Base-by-base conservation (phyloP, 345 rosid species). In the Sisymbrium altissimum region DNA sequence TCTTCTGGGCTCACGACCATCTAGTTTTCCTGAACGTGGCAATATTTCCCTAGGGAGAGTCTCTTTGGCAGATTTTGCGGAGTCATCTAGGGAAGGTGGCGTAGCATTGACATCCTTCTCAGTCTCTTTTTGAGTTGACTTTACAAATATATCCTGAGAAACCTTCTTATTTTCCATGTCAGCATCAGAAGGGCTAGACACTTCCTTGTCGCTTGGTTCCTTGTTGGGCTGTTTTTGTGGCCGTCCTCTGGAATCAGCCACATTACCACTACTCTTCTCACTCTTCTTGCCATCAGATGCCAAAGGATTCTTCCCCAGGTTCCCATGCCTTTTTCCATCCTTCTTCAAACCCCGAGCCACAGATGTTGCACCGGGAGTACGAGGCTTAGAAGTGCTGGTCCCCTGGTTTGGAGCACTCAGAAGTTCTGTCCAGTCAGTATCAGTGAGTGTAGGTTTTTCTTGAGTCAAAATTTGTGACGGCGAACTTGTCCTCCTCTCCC, bases 381-480 rank as follows among this genome's bases (percentile, higher is more conserved):
- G 80, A 60, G 67, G 78, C 55, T 70, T 70, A 8, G 76, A 63
- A 43, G 80, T 46, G 18, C 73, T 66, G n/a, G 82, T 35, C 6
- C 72, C 79, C 53, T 72, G 82, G 71, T 49, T 68, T 4, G 91
- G 88, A n/a, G 84, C 63, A 63, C 89, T 72, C 77, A 91, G 83
- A 38, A 94, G 80, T 66, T 89, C 85, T 29, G 98, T 91, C 97
- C 98, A 94, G 70, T 91, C 98, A 79, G 80, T 84, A 56, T 94
- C 98, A 70, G 86, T 87, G 29, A 86, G 86, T 12, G 84, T 57
- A 9, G 90, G 65, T 67, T 74, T 86, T 1, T 82, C 81, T 54
- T 80, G 83, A 0, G 81, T 45, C 36, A 74, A 33, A 69, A 58
- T 35, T 45, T 64, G 70, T 0, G 78, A 70, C 38, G 57, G 56